Evolutionary conservation across 2,329 filamentous ascomycete species (phyloP).

Genomic region (Apiospora arundinis): DNA sequence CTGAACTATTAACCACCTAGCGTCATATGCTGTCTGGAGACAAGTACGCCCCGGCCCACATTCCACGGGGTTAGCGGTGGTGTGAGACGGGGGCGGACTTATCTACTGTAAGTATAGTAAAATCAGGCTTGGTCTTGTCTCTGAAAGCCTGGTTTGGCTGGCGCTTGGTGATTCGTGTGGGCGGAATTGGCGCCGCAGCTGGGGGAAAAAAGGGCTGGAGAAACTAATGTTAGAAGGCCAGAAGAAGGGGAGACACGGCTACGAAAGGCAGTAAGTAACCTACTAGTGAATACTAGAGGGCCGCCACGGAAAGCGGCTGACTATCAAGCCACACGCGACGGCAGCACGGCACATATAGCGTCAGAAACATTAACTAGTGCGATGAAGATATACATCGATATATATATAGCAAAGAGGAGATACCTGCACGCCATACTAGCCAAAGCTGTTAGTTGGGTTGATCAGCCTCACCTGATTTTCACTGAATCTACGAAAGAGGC

Average conservation of each 20-base stretch:
- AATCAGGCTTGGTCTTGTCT: not conserved
- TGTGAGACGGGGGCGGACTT: not conserved
- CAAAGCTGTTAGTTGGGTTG: not conserved
- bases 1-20: not conserved
- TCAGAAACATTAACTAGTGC: not conserved
- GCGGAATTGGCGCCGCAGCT: not conserved
- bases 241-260: not conserved
- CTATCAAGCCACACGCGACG: not conserved
- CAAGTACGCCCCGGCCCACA: not conserved
- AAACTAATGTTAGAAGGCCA: not conserved
- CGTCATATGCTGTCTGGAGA: not conserved
- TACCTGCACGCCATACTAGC: not conserved
- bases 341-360: not conserved
- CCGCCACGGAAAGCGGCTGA: not conserved
- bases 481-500: not conserved
- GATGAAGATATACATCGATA: not conserved
- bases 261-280: not conserved
- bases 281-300: not conserved
- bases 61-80: not conserved
- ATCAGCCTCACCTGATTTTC: not conserved
- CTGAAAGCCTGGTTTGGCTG: not conserved
- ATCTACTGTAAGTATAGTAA: not conserved
- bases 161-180: not conserved
- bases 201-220: not conserved
- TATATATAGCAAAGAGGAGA: not conserved